Percentiles rank a stretch among this genome's conserved stretches.
phyloP scores from a whole-genome alignment of 2,329 filamentous ascomycete species.

The Ophiosphaerella narmari region DNA sequence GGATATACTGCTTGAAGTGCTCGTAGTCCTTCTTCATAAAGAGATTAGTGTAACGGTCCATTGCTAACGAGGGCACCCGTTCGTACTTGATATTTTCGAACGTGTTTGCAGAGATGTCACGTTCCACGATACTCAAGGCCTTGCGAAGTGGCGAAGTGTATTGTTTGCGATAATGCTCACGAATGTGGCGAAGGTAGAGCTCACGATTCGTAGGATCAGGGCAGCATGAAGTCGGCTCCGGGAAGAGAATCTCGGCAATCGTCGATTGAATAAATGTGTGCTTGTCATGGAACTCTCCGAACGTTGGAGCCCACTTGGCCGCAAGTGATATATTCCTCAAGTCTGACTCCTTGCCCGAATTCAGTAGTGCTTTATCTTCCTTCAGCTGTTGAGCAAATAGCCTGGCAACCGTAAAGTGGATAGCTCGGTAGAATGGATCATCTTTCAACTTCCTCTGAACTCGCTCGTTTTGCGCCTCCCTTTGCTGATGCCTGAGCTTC shows the following conservation, averaged over 20 bases:
- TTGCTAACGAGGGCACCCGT: slow-evolving; percentile 61
- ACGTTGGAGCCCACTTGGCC: slow-evolving; percentile 65
- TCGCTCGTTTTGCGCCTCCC: slow-evolving; percentile 48
- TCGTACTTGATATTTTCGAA: slow-evolving; percentile 61
- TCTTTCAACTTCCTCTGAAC: slow-evolving; percentile 50
- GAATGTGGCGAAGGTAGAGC: slow-evolving; percentile 59
- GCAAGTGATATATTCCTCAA: slow-evolving; percentile 59
- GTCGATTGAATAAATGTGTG: slow-evolving; percentile 62
- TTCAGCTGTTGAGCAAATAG: slow-evolving; percentile 62
- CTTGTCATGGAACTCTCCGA: slow-evolving; percentile 61
- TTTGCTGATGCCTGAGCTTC: slow-evolving; percentile 35
- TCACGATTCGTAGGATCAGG: slow-evolving; percentile 49
- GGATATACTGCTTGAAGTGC: slow-evolving; percentile 57
- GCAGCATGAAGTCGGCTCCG: slow-evolving; percentile 39
- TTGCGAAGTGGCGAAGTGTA: slow-evolving; percentile 59
- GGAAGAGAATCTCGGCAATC: slow-evolving; percentile 61
- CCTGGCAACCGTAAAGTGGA: slow-evolving; percentile 60
- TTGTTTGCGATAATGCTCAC: slow-evolving; percentile 58
- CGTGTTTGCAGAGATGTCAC: slow-evolving; percentile 53
- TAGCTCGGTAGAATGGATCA: slow-evolving; percentile 55
- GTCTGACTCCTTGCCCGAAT: slow-evolving; percentile 46
- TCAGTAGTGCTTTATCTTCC: slow-evolving; percentile 52
- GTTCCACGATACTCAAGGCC: slow-evolving; percentile 59
- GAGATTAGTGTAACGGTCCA: slow-evolving; percentile 57
- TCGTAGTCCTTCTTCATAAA: slow-evolving; percentile 59